Conservation (phyloP, 257 asterid species). For the Cynanchum wilfordii region DNA sequence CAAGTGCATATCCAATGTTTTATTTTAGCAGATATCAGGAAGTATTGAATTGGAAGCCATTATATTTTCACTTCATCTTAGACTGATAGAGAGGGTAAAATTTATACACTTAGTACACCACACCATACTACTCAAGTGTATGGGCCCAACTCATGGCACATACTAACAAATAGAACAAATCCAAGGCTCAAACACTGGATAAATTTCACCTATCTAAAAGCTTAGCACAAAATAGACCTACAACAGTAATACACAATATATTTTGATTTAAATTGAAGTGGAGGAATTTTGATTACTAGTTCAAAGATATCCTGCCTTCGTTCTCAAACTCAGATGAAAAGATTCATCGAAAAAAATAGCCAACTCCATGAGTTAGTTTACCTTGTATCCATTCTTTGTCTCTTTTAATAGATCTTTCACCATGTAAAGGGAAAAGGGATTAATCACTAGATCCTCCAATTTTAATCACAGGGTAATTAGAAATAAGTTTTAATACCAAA, state of each 20-base stretch:
- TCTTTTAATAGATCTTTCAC: not conserved
- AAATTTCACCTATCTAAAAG: too few relatives aligned
- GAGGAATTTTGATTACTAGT: not conserved
- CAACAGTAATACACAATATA: not conserved
- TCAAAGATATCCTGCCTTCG: not conserved
- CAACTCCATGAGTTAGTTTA: not conserved
- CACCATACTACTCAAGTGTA: too few relatives aligned
- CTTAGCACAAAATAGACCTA: not conserved
- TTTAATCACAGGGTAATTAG: not conserved
- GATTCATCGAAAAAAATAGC: not conserved
- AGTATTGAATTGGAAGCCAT: not conserved
- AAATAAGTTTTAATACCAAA: not conserved
- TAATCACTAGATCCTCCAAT: too few relatives aligned
- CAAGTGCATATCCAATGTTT: not conserved
- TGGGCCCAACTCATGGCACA: too few relatives aligned
- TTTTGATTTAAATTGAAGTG: not conserved
- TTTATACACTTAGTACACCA: too few relatives aligned
- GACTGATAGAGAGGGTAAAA: too few relatives aligned
- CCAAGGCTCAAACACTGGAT: too few relatives aligned
- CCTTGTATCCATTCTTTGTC: not conserved
- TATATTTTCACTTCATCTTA: too few relatives aligned
- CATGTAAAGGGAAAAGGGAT: not conserved
- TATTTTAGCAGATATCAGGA: not conserved
- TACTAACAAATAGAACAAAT: too few relatives aligned
- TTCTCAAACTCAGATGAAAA: not conserved